phyloP scores from a whole-genome alignment of 768 basidiomycete species.

The Suillus luteus region DNA sequence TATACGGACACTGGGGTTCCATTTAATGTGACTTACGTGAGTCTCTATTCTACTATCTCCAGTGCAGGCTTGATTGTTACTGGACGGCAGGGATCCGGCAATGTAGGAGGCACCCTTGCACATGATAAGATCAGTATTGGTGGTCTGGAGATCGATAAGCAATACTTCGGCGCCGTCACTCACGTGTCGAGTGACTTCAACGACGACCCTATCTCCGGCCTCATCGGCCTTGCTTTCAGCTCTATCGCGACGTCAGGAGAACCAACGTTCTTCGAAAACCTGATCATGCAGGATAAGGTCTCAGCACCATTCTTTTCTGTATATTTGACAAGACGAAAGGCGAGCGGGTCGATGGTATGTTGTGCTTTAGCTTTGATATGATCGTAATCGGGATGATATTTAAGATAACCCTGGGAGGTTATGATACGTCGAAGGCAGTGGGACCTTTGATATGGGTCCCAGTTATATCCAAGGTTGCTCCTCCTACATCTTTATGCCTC shows the following conservation, averaged over 20 bases:
- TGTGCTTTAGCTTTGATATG: constrained; percentile 6
- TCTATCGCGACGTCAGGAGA: constrained; percentile 47
- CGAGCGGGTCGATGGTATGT: constrained; percentile 49
- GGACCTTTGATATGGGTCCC: constrained; percentile 37
- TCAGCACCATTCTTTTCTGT: constrained; percentile 56
- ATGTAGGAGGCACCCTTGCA: constrained; percentile 49
- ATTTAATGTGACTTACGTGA: constrained; percentile 50
- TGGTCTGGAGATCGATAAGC: constrained; percentile 43
- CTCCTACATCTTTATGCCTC: background rate
- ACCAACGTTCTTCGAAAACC: constrained; percentile 66
- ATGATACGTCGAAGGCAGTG: constrained; percentile 37
- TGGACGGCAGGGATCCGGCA: constrained; percentile 50
- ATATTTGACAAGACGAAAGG: constrained; percentile 45
- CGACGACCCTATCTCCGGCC: constrained; percentile 55
- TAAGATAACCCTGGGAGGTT: constrained; percentile 28
- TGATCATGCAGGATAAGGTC: constrained; percentile 47
- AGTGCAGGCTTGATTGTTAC: background rate
- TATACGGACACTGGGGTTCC: constrained; percentile 33
- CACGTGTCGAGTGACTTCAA: constrained; percentile 52
- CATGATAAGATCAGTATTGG: constrained; percentile 54
- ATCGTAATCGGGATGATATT: background rate
- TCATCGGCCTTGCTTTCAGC: constrained; percentile 65
- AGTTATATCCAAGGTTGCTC: constrained; percentile 38
- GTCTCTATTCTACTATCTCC: constrained; percentile 15
- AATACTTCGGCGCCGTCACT: constrained; percentile 56